phyloP scores from a whole-genome alignment of 1,284 basidiomycete genomes.

The Ganoderma resinaceum region DNA sequence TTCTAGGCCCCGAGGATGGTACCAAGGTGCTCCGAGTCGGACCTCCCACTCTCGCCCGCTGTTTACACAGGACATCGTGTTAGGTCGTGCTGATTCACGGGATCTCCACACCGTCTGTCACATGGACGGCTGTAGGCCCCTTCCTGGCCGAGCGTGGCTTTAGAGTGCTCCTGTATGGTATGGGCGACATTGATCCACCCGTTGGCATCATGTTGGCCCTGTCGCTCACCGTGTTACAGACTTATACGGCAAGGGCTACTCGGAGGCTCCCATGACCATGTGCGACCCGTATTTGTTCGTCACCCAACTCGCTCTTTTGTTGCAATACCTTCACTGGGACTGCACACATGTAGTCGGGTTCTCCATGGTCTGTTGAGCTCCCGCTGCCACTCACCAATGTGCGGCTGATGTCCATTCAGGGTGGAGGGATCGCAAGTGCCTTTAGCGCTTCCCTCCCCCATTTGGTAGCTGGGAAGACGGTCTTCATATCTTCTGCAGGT shows the following conservation, averaged over 20 bases:
- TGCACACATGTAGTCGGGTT: slow-evolving; percentile 69
- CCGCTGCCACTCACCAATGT: not conserved
- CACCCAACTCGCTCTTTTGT: slow-evolving; percentile 76
- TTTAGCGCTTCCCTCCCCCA: slow-evolving; percentile 73
- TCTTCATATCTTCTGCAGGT: slow-evolving; percentile 71
- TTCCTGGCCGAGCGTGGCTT: slow-evolving; percentile 65
- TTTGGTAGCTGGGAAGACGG: slow-evolving; percentile 67
- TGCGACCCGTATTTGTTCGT: slow-evolving; percentile 69
- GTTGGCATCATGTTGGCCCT: not conserved
- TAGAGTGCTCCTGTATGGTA: slow-evolving; percentile 77
- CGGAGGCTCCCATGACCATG: slow-evolving; percentile 69
- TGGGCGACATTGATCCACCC: not conserved
- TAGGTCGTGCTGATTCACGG: slow-evolving; percentile 80
- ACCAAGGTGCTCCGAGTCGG: slow-evolving; percentile 55
- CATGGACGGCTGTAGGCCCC: slow-evolving; percentile 76
- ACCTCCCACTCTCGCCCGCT: not conserved
- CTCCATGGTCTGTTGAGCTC: slow-evolving; percentile 65
- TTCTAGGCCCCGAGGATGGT: slow-evolving; percentile 75
- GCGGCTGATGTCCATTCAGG: slow-evolving; percentile 47
- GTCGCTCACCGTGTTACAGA: slow-evolving; percentile 49
- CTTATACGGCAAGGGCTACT: slow-evolving; percentile 82
- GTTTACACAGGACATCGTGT: too few species aligned
- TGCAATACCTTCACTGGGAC: slow-evolving; percentile 79
- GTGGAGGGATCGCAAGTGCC: slow-evolving; percentile 72
- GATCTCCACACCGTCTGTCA: slow-evolving; percentile 71